Evolutionary conservation across 805 yeast species (phyloP).

Genomic region (Lipomyces anomalus): DNA sequence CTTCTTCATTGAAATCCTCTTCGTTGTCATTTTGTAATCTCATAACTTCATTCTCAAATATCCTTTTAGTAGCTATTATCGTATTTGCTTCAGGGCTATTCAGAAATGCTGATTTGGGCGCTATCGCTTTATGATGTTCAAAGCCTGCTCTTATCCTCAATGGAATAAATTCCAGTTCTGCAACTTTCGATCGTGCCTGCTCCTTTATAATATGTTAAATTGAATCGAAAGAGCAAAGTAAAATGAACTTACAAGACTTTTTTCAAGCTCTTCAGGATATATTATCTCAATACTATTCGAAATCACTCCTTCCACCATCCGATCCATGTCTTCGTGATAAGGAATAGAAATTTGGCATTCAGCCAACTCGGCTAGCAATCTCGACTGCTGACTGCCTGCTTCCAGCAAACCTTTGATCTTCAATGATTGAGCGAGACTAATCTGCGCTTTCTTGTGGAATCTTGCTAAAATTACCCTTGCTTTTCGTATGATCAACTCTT

Average conservation of each 20-base stretch:
- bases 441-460: conserved; percentile 3
- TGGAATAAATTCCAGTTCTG: conserved; percentile 20
- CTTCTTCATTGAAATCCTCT: conserved; percentile 25
- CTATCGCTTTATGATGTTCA: neutral
- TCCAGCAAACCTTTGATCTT: conserved; percentile 2
- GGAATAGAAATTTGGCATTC: conserved; percentile 3
- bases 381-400: neutral
- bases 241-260: no score
- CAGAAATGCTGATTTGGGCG: neutral
- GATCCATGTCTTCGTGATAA: conserved; percentile 15
- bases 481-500: conserved; percentile 25
- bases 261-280: no score
- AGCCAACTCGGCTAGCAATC: neutral
- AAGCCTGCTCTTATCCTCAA: no score
- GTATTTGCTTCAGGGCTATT: neutral
- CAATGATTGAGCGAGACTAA: conserved; percentile 7
- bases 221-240: no score
- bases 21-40: conserved; percentile 22
- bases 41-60: conserved; percentile 11
- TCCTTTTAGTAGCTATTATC: conserved; percentile 1
- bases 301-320: no score
- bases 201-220: no score
- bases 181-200: conserved; percentile 7
- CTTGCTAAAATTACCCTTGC: conserved; percentile 19
- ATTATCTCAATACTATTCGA: no score